Evolutionary conservation across 345 rosid genomes (phyloP).

Genomic region (Abelmoschus esculentus): DNA sequence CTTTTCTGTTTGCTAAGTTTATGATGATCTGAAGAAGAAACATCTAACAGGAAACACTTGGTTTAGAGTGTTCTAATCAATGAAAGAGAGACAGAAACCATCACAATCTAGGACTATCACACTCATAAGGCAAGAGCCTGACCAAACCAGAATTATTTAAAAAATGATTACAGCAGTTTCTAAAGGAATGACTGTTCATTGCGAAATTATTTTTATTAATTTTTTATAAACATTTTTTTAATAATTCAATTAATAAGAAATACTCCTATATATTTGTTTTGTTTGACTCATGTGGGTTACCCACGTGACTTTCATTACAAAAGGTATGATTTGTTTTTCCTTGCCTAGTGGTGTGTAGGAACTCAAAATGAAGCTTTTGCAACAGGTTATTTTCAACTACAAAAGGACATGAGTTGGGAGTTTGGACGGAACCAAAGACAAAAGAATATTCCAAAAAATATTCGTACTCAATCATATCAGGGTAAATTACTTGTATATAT

Average conservation of each 20-base stretch:
- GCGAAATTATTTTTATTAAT: too few species aligned
- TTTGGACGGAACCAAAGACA: too few species aligned
- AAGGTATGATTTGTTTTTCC: not conserved
- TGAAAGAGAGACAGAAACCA: not conserved
- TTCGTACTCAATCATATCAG: too few species aligned
- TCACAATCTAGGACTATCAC: not conserved
- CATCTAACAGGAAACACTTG: not conserved
- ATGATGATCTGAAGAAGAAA: not conserved
- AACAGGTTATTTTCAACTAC: not conserved
- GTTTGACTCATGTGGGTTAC: not conserved
- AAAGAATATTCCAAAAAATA: too few species aligned
- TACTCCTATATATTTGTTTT: too few species aligned
- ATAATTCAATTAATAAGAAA: too few species aligned
- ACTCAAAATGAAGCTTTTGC: not conserved
- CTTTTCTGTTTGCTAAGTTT: not conserved
- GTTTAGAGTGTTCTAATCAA: not conserved
- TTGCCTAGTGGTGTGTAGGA: not conserved
- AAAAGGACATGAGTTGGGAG: too few species aligned
- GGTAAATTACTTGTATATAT: too few species aligned
- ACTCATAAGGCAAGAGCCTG: not conserved
- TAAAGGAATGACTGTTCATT: too few species aligned
- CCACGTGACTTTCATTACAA: not conserved
- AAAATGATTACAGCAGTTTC: too few species aligned
- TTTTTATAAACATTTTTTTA: too few species aligned
- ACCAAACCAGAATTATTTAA: too few species aligned